Evolutionary conservation across 257 asterid genomes (phyloP).

Genomic region (Gardenia jasminoides): DNA sequence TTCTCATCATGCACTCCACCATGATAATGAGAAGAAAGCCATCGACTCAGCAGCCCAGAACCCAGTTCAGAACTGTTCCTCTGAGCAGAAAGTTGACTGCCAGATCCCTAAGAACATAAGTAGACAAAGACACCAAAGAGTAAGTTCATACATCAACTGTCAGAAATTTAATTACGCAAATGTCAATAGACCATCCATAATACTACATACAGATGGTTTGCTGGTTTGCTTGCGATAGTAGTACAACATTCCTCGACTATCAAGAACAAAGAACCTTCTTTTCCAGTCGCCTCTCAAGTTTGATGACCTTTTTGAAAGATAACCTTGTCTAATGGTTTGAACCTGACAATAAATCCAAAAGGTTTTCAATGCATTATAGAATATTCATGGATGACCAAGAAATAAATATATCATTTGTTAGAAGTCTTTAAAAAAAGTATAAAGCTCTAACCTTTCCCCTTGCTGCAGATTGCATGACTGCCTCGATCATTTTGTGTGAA

Average conservation of each 20-base stretch:
- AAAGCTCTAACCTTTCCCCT: constrained; percentile 78
- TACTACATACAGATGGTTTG: constrained; percentile 90
- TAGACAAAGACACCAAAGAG: constrained; percentile 5
- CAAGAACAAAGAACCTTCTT: constrained; percentile 99
- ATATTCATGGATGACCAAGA: neutral
- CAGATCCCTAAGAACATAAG: constrained; percentile 59
- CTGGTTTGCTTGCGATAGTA: constrained; percentile 95
- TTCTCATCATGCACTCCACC: constrained; percentile 99
- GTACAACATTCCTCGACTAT: constrained; percentile 98
- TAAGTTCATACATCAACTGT: constrained; percentile 11
- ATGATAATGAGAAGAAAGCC: constrained; percentile 96
- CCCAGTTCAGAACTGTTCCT: constrained; percentile 98
- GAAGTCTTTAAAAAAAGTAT: constrained; percentile 18
- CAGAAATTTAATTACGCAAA: neutral
- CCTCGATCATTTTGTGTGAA: constrained; percentile 99
- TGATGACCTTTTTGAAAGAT: constrained; percentile 95
- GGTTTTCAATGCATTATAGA: neutral
- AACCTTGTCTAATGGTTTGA: constrained; percentile 98
- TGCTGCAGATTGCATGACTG: constrained; percentile 97
- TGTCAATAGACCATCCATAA: constrained; percentile 11
- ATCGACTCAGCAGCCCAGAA: constrained; percentile 93
- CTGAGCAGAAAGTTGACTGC: constrained; percentile 82
- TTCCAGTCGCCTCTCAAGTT: constrained; percentile 99
- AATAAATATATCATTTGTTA: constrained; percentile 9
- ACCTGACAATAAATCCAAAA: constrained; percentile 50